Conservation (phyloP, 352 stramenopile species). For the Phytophthora rubi region DNA sequence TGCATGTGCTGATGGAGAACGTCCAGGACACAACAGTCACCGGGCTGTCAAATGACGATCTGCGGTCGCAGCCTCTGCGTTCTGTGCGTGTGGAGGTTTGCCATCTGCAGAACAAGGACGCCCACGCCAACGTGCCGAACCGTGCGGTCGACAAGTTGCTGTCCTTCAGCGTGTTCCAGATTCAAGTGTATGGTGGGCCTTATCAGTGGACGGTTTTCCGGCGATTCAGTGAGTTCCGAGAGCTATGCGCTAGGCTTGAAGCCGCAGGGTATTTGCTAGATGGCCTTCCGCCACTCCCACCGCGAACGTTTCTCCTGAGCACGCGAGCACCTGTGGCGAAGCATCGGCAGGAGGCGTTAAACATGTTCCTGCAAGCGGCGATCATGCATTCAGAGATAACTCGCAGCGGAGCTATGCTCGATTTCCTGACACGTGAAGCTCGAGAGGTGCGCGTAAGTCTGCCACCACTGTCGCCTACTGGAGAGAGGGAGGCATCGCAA, state of each 20-base stretch:
- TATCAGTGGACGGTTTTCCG: constrained; percentile 89
- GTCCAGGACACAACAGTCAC: constrained; percentile 82
- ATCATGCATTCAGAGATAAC: constrained; percentile 87
- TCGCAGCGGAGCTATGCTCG: constrained; percentile 69
- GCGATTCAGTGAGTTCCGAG: constrained; percentile 86
- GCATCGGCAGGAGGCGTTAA: constrained; percentile 77
- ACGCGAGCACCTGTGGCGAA: constrained; percentile 74
- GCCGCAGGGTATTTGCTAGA: constrained; percentile 54
- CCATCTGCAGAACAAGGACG: constrained; percentile 89
- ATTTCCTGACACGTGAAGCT: constrained; percentile 79
- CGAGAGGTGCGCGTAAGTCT: constrained; percentile 83
- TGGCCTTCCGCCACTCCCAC: constrained; percentile 65
- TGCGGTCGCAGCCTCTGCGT: constrained; percentile 76
- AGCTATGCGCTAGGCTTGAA: constrained; percentile 58
- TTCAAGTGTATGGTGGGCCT: constrained; percentile 82
- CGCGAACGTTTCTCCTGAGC: constrained; percentile 78
- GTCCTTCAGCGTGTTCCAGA: constrained; percentile 86
- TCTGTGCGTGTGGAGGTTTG: constrained; percentile 85
- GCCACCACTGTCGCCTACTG: constrained; percentile 76
- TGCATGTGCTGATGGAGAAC: constrained; percentile 84
- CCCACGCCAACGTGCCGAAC: constrained; percentile 75
- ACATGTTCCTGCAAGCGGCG: constrained; percentile 76
- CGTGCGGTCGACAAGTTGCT: constrained; percentile 75
- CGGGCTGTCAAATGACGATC: constrained; percentile 70
- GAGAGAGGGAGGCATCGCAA: constrained; percentile 45